These are phyloP conservation scores for Truncatella angustata DNA, from an alignment of 2,329 filamentous ascomycete genomes.

Conservation along the genomic window DNA sequence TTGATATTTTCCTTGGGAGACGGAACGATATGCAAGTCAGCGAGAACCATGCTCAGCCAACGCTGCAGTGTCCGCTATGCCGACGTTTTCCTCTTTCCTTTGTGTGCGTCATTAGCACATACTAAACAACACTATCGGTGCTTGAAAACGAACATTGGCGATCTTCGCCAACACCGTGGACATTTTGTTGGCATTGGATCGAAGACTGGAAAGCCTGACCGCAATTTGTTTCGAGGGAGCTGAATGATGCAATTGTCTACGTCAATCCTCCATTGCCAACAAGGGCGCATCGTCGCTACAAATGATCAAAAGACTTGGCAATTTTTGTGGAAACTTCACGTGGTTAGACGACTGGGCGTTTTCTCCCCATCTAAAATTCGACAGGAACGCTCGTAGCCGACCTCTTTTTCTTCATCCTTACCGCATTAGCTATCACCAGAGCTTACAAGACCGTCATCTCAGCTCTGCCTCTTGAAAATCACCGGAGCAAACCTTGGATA, in stretches of 20 bases:
- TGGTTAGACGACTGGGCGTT: neutral
- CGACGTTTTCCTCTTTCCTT: neutral
- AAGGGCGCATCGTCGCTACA: neutral
- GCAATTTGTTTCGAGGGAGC: neutral
- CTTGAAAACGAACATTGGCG: no score
- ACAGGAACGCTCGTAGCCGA: neutral
- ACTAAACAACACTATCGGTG: no score
- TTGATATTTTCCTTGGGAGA: neutral
- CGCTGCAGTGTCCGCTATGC: neutral
- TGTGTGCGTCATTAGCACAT: no score
- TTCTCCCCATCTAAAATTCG: neutral
- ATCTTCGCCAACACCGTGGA: no score
- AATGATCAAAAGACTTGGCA: neutral
- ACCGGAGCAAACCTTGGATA: no score
- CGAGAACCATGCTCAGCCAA: conserved; percentile 6
- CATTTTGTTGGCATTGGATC: neutral
- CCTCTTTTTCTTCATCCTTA: neutral
- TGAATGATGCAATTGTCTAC: neutral
- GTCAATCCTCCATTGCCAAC: neutral
- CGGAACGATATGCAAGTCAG: conserved; percentile 9
- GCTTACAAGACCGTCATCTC: neutral
- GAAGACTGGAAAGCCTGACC: neutral
- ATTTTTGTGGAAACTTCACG: neutral
- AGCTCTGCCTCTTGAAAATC: neutral
- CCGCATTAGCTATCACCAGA: neutral